These are phyloP conservation scores for Chaetomiaceae sp. DNA, from an alignment of 2,329 filamentous ascomycete genomes.

Conservation along the genomic window DNA sequence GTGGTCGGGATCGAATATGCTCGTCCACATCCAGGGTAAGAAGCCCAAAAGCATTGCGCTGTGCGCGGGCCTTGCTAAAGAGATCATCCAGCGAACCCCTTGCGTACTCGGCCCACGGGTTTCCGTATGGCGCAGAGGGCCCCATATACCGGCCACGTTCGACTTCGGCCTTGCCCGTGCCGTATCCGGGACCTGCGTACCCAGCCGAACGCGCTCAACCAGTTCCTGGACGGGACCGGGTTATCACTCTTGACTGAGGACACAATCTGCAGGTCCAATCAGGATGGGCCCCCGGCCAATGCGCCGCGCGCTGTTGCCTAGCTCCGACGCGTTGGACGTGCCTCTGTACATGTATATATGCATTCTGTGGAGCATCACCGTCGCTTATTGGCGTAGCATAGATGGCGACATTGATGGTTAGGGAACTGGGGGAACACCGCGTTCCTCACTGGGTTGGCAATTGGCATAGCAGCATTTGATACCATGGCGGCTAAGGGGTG, in stretches of 20 bases:
- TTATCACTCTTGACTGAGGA: constrained; percentile 15
- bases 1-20: constrained; percentile 23
- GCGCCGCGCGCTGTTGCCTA: too few species aligned
- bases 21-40: constrained; percentile 13
- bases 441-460: background rate
- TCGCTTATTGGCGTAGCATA: too few species aligned
- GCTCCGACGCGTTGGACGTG: too few species aligned
- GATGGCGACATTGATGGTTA: too few species aligned
- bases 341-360: too few species aligned
- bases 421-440: too few species aligned
- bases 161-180: background rate
- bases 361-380: too few species aligned
- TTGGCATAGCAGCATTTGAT: background rate
- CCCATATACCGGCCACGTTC: constrained; percentile 5
- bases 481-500: background rate
- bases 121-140: background rate
- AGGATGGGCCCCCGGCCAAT: too few species aligned
- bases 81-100: constrained; percentile 5
- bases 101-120: background rate
- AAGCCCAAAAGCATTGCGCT: background rate
- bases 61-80: background rate
- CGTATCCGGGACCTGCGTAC: constrained; percentile 4
- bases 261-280: background rate
- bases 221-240: constrained; percentile 4
- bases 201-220: constrained; percentile 1